Conservation (phyloP, 2,329 filamentous ascomycete species). For the Microdochium paspali region DNA sequence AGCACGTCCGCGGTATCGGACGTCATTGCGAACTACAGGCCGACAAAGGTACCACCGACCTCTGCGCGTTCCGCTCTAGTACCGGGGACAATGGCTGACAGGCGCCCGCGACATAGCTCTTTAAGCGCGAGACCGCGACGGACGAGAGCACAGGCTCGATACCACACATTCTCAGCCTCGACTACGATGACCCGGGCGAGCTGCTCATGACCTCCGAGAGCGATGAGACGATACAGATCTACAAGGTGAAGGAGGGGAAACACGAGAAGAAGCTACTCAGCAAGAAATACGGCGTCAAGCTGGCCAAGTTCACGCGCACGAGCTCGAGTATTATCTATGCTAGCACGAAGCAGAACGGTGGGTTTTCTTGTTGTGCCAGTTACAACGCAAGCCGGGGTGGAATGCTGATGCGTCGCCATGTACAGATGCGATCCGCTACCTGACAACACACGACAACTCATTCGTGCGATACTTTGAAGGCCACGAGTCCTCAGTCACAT, state of each 20-base stretch:
- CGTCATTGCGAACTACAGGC: constrained; percentile 67
- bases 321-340: constrained; percentile 88
- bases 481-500: constrained; percentile 78
- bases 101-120: no score
- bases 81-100: no score
- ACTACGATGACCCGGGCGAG: constrained; percentile 94
- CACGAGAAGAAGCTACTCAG: constrained; percentile 83
- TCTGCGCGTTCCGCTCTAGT: no score
- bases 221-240: constrained; percentile 93
- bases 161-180: constrained; percentile 74
- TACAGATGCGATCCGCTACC: constrained; percentile 71
- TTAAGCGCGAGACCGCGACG: constrained; percentile 46
- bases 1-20: constrained; percentile 63
- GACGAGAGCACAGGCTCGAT: constrained; percentile 38
- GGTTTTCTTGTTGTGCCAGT: background rate
- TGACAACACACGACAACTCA: constrained; percentile 88
- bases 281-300: constrained; percentile 93
- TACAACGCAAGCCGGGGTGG: background rate
- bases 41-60: constrained; percentile 63
- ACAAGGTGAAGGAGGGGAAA: constrained; percentile 84
- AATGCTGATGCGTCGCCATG: background rate
- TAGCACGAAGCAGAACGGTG: constrained; percentile 87
- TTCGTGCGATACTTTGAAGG: constrained; percentile 96
- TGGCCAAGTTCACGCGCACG: constrained; percentile 90
- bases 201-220: constrained; percentile 84